Evolutionary conservation across 2,329 filamentous ascomycete species (phyloP), one percentile per base, ranked within the genome.

Genomic region (Talaromyces funiculosus): DNA sequence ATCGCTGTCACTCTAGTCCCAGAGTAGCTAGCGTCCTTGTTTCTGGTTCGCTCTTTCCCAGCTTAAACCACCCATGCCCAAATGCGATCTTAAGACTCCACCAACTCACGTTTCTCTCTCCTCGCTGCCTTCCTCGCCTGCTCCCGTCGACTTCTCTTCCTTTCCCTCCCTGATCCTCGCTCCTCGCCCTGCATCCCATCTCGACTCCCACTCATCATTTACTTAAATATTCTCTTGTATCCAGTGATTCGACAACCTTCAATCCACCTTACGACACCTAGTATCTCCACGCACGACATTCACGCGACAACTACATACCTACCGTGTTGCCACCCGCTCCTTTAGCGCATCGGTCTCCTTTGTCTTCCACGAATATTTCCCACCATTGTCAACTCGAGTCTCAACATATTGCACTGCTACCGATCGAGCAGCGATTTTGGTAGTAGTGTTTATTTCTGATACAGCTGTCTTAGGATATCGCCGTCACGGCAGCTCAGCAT

Each of bases 401-500:
- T 51, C 18, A 35, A 40, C n/a, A 24, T 38, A 22, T 29, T 47
- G 16, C 29, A 60, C 54, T 63, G 56, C 57, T 47, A 47, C 45
- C 45, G 37, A 54, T 38, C 51, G 14, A 22, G 9, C 24, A n/a
- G 18, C 33, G 9, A 24, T 24, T 29, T 29, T 33, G 40, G 49
- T 54, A 24, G 47, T 47, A 60, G 47, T 47, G 38, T 40, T 16
- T 16, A 33, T 26, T 29, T 49, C 12, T 26, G 10, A 37, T 61
- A 20, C 10, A 40, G 22, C 55, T 37, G 43, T 51, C 26, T 10
- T 38, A 26, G 20, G 49, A 37, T 35, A 63, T 64, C 64, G 65
- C 70, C 68, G 68, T 69, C 70, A 74, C 73, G 70, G 72, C 71
- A 67, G 68, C 71, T 73, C 68, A 77, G 75, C 73, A 77, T 77